Conservation (phyloP, 345 rosid species). For the Aquilaria yunnanensis region DNA sequence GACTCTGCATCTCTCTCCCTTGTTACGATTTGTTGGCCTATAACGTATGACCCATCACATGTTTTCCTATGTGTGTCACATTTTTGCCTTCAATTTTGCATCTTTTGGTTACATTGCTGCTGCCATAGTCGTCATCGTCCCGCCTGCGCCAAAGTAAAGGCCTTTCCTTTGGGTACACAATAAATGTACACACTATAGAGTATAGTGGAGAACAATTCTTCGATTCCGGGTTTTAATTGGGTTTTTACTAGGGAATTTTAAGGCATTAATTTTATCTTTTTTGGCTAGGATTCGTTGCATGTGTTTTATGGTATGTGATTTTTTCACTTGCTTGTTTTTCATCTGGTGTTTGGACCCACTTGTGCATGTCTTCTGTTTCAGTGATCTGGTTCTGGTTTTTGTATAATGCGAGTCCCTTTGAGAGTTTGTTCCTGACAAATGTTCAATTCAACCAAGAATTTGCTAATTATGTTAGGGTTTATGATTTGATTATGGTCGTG, state of each 20-base stretch:
- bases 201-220: not conserved
- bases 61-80: slow-evolving; percentile 9
- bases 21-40: not conserved
- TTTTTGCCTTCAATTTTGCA: slow-evolving; percentile 11
- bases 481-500: not conserved
- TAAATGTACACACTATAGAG: not conserved
- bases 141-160: not conserved
- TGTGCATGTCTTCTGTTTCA: not conserved
- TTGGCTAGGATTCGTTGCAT: not conserved
- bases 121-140: slow-evolving; percentile 1
- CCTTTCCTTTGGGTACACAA: not conserved
- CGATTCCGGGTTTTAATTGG: not conserved
- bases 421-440: not conserved
- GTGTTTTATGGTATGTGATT: not conserved
- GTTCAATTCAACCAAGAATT: not conserved
- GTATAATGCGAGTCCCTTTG: not conserved
- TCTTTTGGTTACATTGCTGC: slow-evolving; percentile 11
- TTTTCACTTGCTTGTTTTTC: not conserved
- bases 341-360: slow-evolving; percentile 6
- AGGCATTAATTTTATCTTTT: not conserved
- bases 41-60: not conserved
- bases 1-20: not conserved
- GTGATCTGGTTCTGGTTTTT: not conserved
- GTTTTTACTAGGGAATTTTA: not conserved
- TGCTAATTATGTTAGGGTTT: not conserved